Percentiles rank a stretch among this genome's conserved stretches.
phyloP scores from a whole-genome alignment of 768 basidiomycete genomes.

The Leccinum truebloodii region DNA sequence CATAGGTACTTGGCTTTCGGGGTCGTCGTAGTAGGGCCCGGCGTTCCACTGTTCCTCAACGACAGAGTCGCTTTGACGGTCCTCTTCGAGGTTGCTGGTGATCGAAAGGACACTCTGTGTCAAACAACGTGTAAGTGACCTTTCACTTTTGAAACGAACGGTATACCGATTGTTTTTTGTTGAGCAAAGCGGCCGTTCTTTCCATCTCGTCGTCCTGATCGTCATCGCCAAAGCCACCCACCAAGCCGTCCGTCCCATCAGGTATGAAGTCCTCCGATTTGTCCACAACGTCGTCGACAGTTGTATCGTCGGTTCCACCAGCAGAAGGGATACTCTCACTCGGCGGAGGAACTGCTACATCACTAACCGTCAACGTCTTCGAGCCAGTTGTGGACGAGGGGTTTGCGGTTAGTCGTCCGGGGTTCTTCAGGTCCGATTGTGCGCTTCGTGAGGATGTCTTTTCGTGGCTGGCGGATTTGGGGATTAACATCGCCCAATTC shows the following conservation, averaged over 20 bases:
- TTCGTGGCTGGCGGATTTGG: not conserved
- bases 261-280: not conserved
- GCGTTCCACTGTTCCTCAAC: too few species aligned
- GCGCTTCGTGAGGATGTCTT: not conserved
- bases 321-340: not conserved
- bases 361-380: not conserved
- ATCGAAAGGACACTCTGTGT: not conserved
- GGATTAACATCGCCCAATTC: not conserved
- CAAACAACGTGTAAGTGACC: not conserved
- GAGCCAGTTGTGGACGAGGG: not conserved
- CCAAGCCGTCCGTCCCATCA: not conserved
- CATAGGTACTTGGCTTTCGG: too few species aligned
- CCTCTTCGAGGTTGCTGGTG: not conserved
- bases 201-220: not conserved
- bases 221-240: not conserved
- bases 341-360: not conserved
- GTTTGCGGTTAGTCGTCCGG: not conserved
- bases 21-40: too few species aligned
- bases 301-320: not conserved
- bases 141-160: not conserved
- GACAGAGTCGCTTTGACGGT: not conserved
- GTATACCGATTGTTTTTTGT: not conserved
- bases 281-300: not conserved
- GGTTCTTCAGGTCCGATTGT: not conserved
- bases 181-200: not conserved